These are phyloP conservation scores for Epichloe elymi DNA, from an alignment of 2,329 filamentous ascomycete species.

Conservation along the genomic window DNA sequence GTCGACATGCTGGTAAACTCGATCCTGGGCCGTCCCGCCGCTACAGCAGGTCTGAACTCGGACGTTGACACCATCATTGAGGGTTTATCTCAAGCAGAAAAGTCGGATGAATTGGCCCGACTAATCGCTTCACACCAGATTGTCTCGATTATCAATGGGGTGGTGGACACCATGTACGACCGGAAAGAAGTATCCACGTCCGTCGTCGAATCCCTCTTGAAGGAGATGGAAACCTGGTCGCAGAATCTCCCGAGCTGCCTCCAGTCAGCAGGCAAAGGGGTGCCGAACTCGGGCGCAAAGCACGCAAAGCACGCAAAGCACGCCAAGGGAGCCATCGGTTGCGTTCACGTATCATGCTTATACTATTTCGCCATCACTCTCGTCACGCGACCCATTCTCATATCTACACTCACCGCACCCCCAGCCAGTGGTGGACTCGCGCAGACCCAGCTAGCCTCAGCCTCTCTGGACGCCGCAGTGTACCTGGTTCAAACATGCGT, in stretches of 20 bases:
- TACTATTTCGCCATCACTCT: slow-evolving; percentile 48
- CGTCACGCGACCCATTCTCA: slow-evolving; percentile 41
- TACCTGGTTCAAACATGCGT: slow-evolving; percentile 41
- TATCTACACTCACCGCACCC: slow-evolving; percentile 32
- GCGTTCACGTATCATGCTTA: slow-evolving; percentile 40
- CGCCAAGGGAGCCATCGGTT: slow-evolving; percentile 28
- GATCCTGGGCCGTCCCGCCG: slow-evolving; percentile 24
- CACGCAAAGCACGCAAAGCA: slow-evolving; percentile 3
- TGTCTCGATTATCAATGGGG: slow-evolving; percentile 29
- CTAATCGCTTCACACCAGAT: slow-evolving; percentile 29
- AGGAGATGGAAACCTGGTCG: slow-evolving; percentile 32
- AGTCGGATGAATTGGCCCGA: slow-evolving; percentile 9
- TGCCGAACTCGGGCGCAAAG: slow-evolving; percentile 2
- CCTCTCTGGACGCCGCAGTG: slow-evolving; percentile 41
- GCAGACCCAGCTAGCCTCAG: slow-evolving; percentile 29
- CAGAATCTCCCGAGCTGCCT: slow-evolving; percentile 25
- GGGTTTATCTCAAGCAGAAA: slow-evolving; percentile 8
- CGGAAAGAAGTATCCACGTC: slow-evolving; percentile 19
- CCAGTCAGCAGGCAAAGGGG: slow-evolving; percentile 10
- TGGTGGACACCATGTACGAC: slow-evolving; percentile 28
- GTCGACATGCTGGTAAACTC: slow-evolving; percentile 26
- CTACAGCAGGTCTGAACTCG: slow-evolving; percentile 18
- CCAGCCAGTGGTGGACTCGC: slow-evolving; percentile 14
- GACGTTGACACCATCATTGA: slow-evolving; percentile 13
- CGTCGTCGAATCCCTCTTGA: slow-evolving; percentile 26